Evolutionary conservation across 345 rosid species (phyloP), one percentile per base, ranked within the genome.

Genomic region (Corymbia maculata): DNA sequence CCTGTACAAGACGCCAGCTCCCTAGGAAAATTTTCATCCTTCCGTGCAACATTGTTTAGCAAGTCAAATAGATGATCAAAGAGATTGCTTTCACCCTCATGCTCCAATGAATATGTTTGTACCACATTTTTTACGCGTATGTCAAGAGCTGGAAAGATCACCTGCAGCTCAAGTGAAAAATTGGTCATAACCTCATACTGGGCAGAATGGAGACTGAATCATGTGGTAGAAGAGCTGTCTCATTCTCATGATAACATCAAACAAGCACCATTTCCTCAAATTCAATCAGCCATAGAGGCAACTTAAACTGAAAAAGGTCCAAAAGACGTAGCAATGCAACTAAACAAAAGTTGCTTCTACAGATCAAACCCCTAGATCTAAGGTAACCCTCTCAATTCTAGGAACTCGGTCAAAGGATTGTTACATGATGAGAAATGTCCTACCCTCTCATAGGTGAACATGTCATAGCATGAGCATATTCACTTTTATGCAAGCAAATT

Each of bases 101-200:
- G 97, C 68, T 95, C 95, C 61, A 95, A 93, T 79, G 94, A 94
- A 88, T 95, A 95, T 15, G 95, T 91, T 52, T 88, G 91, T 64
- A 94, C 95, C 50, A 95, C 95, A 91, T 95, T 95, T 92, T 95
- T 95, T 42, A 94, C 95, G 36, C 97, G 94, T 87, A 88, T 91
- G 87, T 95, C 97, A 45, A 95, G 93, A 87, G 97, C 97, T 61
- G 93, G 93, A 90, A 95, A 95, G 88, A 95, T 93, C 82, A 95
- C 97, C 97, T 95, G 93, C 90, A 91, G n/a, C 79, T 86, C 84
- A 53, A 87, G 79, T 52, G 49, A 89, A 91, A 59, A 28, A 36
- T 75, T 45, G 82, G 42, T 86, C 82, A 75, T 19, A 42, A 75
- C 82, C 42, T 75, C 49, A 42, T 2, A 19, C 42, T 42, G 49